Evolutionary conservation across 768 basidiomycete genomes (phyloP).

Genomic region (Rhodosporidiobolus sp.): DNA sequence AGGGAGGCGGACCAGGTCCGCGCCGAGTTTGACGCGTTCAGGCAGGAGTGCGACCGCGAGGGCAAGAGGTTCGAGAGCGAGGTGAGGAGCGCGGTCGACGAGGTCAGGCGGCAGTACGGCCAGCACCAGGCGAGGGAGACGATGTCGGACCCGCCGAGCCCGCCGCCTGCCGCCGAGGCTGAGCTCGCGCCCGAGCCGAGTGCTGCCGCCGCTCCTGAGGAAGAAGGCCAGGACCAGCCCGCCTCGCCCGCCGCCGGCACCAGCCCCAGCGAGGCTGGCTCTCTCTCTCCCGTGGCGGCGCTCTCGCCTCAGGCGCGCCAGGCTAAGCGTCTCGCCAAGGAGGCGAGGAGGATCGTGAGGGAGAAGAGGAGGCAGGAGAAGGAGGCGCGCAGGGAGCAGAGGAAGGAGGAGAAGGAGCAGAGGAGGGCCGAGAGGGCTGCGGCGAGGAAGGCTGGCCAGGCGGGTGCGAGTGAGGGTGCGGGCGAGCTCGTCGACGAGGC

Average conservation of each 20-base stretch:
- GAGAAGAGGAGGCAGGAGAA: slow-evolving; percentile 1
- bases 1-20: slow-evolving; percentile 8
- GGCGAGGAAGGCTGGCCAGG: background rate
- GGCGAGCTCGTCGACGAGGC: background rate
- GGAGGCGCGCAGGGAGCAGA: background rate
- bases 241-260: too few relatives aligned
- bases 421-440: too few relatives aligned
- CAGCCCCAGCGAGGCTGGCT: too few relatives aligned
- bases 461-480: background rate
- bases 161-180: background rate
- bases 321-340: background rate
- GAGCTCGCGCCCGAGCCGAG: background rate
- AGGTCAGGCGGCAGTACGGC: background rate
- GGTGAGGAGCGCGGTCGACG: background rate
- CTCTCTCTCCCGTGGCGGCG: too few relatives aligned
- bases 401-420: background rate
- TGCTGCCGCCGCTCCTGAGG: background rate
- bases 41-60: background rate
- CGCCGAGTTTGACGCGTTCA: slow-evolving; percentile 5
- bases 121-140: background rate
- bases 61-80: background rate
- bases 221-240: background rate
- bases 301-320: background rate
- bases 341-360: background rate
- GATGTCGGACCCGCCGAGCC: background rate